Evolutionary conservation across 1,139 yeast species (phyloP).

Genomic region (Geotrichum restrictum): DNA sequence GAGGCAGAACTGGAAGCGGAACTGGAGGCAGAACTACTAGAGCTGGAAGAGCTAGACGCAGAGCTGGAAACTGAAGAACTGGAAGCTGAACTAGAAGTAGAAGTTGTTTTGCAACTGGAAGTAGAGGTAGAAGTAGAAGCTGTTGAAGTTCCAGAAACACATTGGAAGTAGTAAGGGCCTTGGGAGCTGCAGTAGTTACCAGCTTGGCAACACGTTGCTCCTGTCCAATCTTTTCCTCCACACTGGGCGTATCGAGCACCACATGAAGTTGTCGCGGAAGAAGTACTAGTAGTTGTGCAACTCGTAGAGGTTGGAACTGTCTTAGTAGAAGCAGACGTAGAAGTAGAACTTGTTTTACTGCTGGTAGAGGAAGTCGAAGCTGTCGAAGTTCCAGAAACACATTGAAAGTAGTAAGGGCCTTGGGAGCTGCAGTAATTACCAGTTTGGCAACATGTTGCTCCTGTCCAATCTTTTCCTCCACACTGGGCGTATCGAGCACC

Average conservation of each 20-base stretch:
- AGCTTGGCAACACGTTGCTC: slow-evolving; percentile 16
- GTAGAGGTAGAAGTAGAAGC: slow-evolving; percentile 16
- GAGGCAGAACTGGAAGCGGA: slow-evolving; percentile 4
- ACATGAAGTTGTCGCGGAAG: slow-evolving; percentile 5
- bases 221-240: slow-evolving; percentile 11
- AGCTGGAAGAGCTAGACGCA: slow-evolving; percentile 12
- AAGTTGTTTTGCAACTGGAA: not conserved
- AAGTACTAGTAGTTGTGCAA: slow-evolving; percentile 6
- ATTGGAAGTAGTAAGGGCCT: slow-evolving; percentile 15
- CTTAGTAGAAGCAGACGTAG: slow-evolving; percentile 8
- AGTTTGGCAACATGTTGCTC: slow-evolving; percentile 14
- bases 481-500: slow-evolving; percentile 10
- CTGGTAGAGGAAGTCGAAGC: slow-evolving; percentile 12
- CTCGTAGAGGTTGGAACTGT: slow-evolving; percentile 7
- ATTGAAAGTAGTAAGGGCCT: slow-evolving; percentile 14
- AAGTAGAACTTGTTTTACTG: slow-evolving; percentile 9
- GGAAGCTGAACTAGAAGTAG: slow-evolving; percentile 1
- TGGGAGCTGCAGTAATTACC: slow-evolving; percentile 11
- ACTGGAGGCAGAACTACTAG: not conserved
- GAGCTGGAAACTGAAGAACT: slow-evolving; percentile 4
- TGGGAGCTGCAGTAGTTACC: slow-evolving; percentile 13
- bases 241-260: slow-evolving; percentile 4
- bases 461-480: slow-evolving; percentile 15
- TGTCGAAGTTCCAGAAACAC: not conserved
- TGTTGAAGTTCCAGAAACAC: slow-evolving; percentile 13